A percentile compares a stretch with the other conserved stretches of the same genome.
phyloP scores from a whole-genome alignment of 2,329 filamentous ascomycete species.

The Botrytis fragariae region DNA sequence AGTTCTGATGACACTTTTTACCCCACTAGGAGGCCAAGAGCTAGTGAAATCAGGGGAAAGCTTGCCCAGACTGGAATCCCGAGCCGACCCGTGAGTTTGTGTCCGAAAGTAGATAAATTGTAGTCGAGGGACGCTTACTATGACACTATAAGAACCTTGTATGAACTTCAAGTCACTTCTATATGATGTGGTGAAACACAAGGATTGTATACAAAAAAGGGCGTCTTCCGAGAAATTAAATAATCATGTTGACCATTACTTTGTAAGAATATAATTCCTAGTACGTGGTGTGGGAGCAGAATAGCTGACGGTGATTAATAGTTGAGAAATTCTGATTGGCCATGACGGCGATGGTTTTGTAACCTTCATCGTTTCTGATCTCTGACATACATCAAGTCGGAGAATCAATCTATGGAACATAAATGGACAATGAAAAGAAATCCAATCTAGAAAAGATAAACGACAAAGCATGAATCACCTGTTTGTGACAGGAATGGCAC shows the following conservation, averaged over 20 bases:
- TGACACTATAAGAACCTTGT: background rate
- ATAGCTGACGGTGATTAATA: background rate
- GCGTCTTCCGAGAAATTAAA: background rate
- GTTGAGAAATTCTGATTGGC: background rate
- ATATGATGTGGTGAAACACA: background rate
- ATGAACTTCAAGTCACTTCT: background rate
- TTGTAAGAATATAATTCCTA: background rate
- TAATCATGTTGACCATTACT: background rate
- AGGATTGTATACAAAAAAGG: background rate
- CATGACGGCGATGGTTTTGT: background rate
- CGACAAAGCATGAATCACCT: slow-evolving; percentile 10
- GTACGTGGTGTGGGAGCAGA: too few relatives aligned
- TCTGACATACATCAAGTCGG: background rate
- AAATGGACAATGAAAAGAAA: background rate
- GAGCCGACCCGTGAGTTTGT: slow-evolving; percentile 4
- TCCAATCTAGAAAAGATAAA: background rate
- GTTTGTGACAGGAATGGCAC: background rate
- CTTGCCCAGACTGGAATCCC: slow-evolving; percentile 7
- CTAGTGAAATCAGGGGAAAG: slow-evolving; percentile 11
- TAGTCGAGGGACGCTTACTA: background rate
- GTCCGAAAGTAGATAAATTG: background rate
- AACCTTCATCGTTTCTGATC: background rate
- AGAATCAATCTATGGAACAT: background rate
- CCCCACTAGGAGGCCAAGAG: background rate
- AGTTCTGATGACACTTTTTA: slow-evolving; percentile 8